Conservation (phyloP, 768 basidiomycete species). For the Daedalea quercina region DNA sequence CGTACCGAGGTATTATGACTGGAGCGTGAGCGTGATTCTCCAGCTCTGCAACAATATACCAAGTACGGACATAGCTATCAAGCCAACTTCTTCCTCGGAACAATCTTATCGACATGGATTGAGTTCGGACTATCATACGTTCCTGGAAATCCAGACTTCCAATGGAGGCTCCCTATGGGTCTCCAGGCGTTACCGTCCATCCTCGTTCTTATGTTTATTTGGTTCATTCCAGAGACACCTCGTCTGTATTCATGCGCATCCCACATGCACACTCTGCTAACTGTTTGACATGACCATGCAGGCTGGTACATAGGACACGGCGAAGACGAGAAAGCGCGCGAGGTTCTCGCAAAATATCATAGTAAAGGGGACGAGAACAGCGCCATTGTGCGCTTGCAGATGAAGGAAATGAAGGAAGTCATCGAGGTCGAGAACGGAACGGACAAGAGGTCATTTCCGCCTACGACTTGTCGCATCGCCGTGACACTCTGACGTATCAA, state of each 20-base stretch:
- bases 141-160: conserved; percentile 33
- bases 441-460: conserved; percentile 30
- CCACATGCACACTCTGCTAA: no score
- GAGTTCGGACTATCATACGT: conserved; percentile 42
- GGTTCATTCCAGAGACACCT: conserved; percentile 67
- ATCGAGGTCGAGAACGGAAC: conserved; percentile 67
- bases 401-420: conserved; percentile 31
- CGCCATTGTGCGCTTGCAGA: conserved; percentile 36
- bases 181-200: conserved; percentile 56
- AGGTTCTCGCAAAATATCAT: conserved; percentile 64
- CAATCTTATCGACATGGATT: conserved; percentile 16
- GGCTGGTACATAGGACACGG: conserved; percentile 35
- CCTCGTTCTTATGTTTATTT: conserved; percentile 42
- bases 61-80: conserved; percentile 1
- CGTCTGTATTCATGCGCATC: conserved; percentile 41
- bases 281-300: no score
- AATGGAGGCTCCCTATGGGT: conserved; percentile 61
- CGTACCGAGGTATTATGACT: conserved; percentile 45
- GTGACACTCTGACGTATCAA: conserved; percentile 46
- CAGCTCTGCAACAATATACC: neutral
- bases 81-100: conserved; percentile 13
- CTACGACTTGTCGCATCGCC: conserved; percentile 29
- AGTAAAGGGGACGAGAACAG: conserved; percentile 55
- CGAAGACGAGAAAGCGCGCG: conserved; percentile 51
- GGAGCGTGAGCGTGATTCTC: conserved; percentile 40